Base-by-base conservation (phyloP, 1,284 basidiomycete genomes). In the Melampsora medusae region DNA sequence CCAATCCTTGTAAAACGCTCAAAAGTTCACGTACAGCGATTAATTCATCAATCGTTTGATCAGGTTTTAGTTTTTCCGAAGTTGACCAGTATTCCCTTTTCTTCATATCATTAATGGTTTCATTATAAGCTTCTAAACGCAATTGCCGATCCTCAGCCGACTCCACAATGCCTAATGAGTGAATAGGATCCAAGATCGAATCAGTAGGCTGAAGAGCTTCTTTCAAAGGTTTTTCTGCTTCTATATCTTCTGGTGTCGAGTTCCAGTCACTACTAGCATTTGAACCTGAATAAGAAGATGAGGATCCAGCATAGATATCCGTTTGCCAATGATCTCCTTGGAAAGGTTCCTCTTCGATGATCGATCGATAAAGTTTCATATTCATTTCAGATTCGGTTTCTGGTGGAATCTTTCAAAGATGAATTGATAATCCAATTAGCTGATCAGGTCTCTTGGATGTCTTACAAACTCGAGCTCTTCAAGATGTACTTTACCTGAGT, bases 271-370 rank as follows among this genome's bases (percentile, higher is more conserved):
- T 71, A 31, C 59, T 61, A 12, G 60, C 59, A 5, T 59, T 33
- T 25, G 69, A 71, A 10, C 60, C 60, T 25, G 60, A 64, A 35
- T 48, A 22, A 31, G 69, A 71, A 6, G 69, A 71, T 46, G 69
- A 71, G n/a, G 69, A 71, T n/a, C 69, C 69, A 17, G 69, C 69
- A 33, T 71, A 71, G 25, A 71, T 64, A 25, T 71, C 69, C 2
- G 69, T 71, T 64, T 71, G 69, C 69, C 69, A 71, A 35, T 71
- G 69, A 35, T 71, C 69, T 10, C 69, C 69, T 3, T 62, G 48
- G 7, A 71, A 31, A 48, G 69, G 69, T n/a, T 71, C 69, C 12
- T 59, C 25, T 12, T 50, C 42, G 14, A 71, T 71, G 60, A 71
- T 71, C 9, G 16, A 22, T 28, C 31, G 60, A 61, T 62, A 71